Conservation (phyloP, 2,329 filamentous ascomycete species). For the Colletotrichum sp. region DNA sequence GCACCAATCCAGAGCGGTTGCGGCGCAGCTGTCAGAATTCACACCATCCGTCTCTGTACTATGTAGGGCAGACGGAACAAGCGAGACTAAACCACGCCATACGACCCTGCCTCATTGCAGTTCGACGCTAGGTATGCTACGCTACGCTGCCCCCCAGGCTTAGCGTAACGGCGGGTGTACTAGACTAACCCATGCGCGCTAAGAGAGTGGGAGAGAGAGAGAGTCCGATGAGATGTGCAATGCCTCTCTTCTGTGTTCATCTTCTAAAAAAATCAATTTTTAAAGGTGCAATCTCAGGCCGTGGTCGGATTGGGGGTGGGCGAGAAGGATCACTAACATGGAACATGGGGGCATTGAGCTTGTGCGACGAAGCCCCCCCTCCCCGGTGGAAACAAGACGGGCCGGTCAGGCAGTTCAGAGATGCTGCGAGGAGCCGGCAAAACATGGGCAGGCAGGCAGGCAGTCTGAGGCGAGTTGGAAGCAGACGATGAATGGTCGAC, state of each 20-base stretch:
- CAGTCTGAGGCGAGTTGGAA: neutral
- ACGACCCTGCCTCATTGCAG: neutral
- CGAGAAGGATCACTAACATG: neutral
- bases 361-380: neutral
- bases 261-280: neutral
- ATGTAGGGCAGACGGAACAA: constrained; percentile 10
- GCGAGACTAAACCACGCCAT: neutral
- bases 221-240: neutral
- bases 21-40: constrained; percentile 6
- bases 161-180: constrained; percentile 15
- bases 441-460: neutral
- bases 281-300: neutral
- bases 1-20: neutral
- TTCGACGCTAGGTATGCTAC: neutral
- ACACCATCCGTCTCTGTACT: neutral
- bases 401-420: neutral
- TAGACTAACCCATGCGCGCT: constrained; percentile 1
- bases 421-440: constrained; percentile 1
- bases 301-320: neutral
- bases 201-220: neutral
- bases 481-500: neutral
- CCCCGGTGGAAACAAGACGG: neutral
- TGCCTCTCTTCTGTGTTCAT: neutral
- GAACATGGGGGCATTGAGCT: neutral
- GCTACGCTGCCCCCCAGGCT: neutral